phyloP scores from a whole-genome alignment of 768 basidiomycete genomes.

The Russula lepida region DNA sequence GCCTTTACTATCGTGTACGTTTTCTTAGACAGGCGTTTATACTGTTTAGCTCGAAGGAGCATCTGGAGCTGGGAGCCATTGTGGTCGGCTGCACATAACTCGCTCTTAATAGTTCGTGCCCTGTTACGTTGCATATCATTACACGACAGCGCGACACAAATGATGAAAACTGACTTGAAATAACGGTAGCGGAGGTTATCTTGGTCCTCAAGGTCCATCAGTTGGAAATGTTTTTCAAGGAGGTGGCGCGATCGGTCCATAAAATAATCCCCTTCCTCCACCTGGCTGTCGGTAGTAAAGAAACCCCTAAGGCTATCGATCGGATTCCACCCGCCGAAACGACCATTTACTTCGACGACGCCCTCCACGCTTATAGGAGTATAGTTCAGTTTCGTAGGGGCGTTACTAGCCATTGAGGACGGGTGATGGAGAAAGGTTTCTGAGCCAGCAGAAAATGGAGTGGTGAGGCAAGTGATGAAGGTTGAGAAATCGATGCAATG shows the following conservation, averaged over 20 bases:
- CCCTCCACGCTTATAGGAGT: not conserved
- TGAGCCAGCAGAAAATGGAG: not conserved
- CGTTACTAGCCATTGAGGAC: too few relatives aligned
- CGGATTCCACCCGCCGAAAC: not conserved
- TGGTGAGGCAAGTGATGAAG: too few relatives aligned
- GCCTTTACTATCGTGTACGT: not conserved
- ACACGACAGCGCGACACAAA: too few relatives aligned
- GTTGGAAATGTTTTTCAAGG: not conserved
- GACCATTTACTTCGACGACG: not conserved
- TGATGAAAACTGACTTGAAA: not conserved
- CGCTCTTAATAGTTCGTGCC: not conserved
- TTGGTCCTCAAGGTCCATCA: not conserved
- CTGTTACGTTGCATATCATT: not conserved
- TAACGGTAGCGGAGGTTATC: too few relatives aligned
- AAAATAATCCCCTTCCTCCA: not conserved
- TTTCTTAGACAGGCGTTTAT: not conserved
- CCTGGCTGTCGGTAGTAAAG: not conserved
- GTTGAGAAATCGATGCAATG: too few relatives aligned
- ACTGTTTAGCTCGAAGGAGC: not conserved
- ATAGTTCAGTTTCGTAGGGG: too few relatives aligned
- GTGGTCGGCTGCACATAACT: not conserved
- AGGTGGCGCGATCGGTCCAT: not conserved
- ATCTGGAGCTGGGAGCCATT: not conserved
- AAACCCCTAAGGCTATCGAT: not conserved
- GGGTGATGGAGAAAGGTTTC: not conserved